Evolutionary conservation across 768 basidiomycete species (phyloP), one percentile per base, ranked within the genome.

Genomic region (Pleurotus djamor): DNA sequence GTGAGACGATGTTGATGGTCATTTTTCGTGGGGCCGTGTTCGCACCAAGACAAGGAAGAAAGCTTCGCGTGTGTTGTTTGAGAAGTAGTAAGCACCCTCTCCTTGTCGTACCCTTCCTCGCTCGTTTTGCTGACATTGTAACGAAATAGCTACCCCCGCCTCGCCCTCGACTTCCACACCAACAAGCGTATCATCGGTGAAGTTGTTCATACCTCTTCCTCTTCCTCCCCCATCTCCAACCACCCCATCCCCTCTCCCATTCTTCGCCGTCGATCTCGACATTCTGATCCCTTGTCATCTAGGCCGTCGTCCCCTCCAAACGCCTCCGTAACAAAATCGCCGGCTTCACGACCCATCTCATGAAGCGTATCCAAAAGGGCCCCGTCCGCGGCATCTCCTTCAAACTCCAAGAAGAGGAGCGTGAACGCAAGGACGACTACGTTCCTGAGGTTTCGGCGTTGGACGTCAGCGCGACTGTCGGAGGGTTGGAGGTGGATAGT

Each of bases 41-140:
- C 92, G 97, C 74, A 99, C 97, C 70, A 99, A 99, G 83, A 99
- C 97, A 65, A 96, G 96, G 73, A 99, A 99, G 86, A 92, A 95
- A 81, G 96, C 97, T 71, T 98, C 96, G 65, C 89, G 97, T 64
- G 94, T 96, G 69, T 85, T 98, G 78, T 98, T 99, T 72, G 97
- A 99, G 86, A 98, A 98, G 86, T 99, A 98, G 91, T 93, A 70
- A 73, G 91, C 83, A n/a, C n/a, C n/a, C n/a, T n/a, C n/a, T n/a
- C n/a, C n/a, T 56, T 7, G 51, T 7, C 14, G 52, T 13, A 47
- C 37, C 32, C 16, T 38, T 35, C 9, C 33, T 16, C n/a, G n/a
- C 21, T 36, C 12, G 28, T 14, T 43, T 34, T 57, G 45, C 36
- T 16, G n/a, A 16, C 45, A n/a, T n/a, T n/a, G n/a, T 47, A 9